Percentiles rank a stretch among this genome's conserved stretches.
Evolutionary conservation across 257 asterid species (phyloP).

Genomic region (Solanum lignicaule): DNA sequence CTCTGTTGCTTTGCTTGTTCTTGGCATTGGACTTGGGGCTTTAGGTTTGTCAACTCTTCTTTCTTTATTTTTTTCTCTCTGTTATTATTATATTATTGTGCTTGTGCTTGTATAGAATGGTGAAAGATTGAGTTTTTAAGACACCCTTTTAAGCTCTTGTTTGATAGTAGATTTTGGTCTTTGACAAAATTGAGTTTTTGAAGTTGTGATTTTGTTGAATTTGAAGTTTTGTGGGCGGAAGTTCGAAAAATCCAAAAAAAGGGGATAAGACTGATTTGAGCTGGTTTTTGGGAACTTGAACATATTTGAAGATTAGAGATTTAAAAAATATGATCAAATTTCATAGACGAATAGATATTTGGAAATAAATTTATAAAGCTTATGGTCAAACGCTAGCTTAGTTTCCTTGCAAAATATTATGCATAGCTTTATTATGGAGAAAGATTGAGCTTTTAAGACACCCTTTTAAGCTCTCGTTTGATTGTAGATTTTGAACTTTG

Average conservation of each 20-base stretch:
- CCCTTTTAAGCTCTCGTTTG: not conserved
- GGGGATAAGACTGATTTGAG: too few relatives aligned
- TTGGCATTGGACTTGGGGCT: constrained; percentile 82
- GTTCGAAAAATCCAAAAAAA: too few relatives aligned
- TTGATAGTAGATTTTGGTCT: not conserved
- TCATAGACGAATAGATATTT: too few relatives aligned
- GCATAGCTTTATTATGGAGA: not conserved
- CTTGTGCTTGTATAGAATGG: not conserved
- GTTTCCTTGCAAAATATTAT: too few relatives aligned
- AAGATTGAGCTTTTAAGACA: not conserved
- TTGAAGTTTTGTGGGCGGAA: not conserved
- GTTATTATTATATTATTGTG: not conserved
- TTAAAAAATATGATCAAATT: too few relatives aligned
- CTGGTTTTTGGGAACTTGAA: not conserved
- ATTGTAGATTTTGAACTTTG: not conserved
- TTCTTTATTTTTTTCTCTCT: not conserved
- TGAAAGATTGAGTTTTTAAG: not conserved
- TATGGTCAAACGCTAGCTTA: too few relatives aligned
- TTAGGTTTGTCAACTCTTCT: constrained; percentile 38
- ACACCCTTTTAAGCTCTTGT: not conserved
- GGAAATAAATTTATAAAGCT: too few relatives aligned
- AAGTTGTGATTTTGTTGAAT: too few relatives aligned
- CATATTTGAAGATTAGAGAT: too few relatives aligned
- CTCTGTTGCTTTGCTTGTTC: constrained; percentile 74
- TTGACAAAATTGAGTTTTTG: not conserved